Evolutionary conservation across 169 alveolate genomes (phyloP).

Genomic region (Besnoitia besnoiti): DNA sequence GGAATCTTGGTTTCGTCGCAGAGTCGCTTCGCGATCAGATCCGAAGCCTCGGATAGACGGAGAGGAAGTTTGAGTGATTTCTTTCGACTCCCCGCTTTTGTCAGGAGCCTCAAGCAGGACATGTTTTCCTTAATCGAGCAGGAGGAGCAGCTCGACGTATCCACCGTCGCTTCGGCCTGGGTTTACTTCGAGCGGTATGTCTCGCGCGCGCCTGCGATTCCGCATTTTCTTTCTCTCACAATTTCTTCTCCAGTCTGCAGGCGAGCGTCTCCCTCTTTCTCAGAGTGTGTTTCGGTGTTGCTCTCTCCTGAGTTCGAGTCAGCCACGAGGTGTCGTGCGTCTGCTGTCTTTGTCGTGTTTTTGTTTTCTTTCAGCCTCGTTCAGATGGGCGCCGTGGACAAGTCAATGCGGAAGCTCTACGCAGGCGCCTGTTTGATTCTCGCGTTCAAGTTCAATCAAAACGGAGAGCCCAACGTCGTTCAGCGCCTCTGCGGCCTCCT

Average conservation of each 20-base stretch:
- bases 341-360: neutral
- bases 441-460: conserved; percentile 59
- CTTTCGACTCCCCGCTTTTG: neutral
- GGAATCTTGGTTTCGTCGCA: neutral
- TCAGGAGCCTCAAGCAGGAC: conserved; percentile 51
- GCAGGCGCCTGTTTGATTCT: conserved; percentile 53
- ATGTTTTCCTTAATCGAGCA: conserved; percentile 17
- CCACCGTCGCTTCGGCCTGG: conserved; percentile 67
- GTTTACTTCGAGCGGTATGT: conserved; percentile 63
- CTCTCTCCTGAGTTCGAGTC: neutral
- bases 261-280: neutral
- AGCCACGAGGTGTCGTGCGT: too few species aligned
- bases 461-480: neutral
- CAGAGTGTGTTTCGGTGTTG: too few species aligned
- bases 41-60: neutral
- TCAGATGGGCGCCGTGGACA: conserved; percentile 25
- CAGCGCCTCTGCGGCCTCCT: neutral
- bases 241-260: neutral
- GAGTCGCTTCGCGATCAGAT: neutral
- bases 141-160: conserved; percentile 28
- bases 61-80: neutral
- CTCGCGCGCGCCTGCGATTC: too few species aligned
- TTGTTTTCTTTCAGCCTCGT: conserved; percentile 56
- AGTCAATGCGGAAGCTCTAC: conserved; percentile 34
- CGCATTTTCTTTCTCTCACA: neutral